phyloP scores from a whole-genome alignment of 306 rosid species.

The Vachellia collinsii region DNA sequence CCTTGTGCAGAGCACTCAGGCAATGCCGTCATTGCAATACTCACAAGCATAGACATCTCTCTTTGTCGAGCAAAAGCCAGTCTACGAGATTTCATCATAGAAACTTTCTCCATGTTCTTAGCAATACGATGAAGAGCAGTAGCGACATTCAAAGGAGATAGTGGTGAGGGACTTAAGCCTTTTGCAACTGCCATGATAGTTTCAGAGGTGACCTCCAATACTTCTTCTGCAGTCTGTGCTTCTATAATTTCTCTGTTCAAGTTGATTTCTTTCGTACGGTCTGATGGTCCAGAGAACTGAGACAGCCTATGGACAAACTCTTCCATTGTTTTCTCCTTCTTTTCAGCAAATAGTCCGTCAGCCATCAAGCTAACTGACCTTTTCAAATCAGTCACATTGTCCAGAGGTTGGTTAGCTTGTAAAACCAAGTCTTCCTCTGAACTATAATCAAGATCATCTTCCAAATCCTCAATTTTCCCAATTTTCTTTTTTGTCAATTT shows the following conservation, averaged over 20 bases:
- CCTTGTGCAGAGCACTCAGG: slow-evolving; percentile 94
- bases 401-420: slow-evolving; percentile 29
- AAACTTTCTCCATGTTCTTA: slow-evolving; percentile 87
- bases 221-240: slow-evolving; percentile 80
- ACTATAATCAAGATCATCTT: slow-evolving; percentile 43
- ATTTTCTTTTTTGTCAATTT: slow-evolving; percentile 47
- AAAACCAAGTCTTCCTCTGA: slow-evolving; percentile 51
- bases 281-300: slow-evolving; percentile 79
- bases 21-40: slow-evolving; percentile 79
- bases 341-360: slow-evolving; percentile 64
- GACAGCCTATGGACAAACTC: slow-evolving; percentile 68
- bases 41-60: slow-evolving; percentile 93
- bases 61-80: slow-evolving; percentile 82
- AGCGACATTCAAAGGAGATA: slow-evolving; percentile 72
- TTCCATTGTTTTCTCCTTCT: slow-evolving; percentile 59
- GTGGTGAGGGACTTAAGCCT: slow-evolving; percentile 91
- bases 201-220: slow-evolving; percentile 74
- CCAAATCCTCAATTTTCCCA: slow-evolving; percentile 48
- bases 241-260: slow-evolving; percentile 72
- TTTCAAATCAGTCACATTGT: slow-evolving; percentile 48
- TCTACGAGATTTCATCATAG: slow-evolving; percentile 70
- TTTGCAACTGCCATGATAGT: slow-evolving; percentile 71
- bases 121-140: slow-evolving; percentile 96
- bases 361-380: slow-evolving; percentile 57
- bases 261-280: slow-evolving; percentile 75